phyloP scores from a whole-genome alignment of 441 rosid species.

The Bocquillonia castaneifolia region DNA sequence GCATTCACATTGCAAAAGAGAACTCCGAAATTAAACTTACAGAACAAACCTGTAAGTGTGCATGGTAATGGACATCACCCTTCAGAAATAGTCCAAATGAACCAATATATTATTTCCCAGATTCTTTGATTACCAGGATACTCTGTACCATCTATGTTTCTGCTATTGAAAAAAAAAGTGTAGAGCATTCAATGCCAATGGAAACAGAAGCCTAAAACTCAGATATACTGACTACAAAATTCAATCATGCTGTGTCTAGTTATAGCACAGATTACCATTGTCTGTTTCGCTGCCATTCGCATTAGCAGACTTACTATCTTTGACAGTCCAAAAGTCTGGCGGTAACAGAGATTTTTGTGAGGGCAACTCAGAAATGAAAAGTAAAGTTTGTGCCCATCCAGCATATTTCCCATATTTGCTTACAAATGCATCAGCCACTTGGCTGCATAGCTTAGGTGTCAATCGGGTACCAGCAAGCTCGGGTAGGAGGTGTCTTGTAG shows the following conservation, averaged over 20 bases:
- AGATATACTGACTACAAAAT: neutral
- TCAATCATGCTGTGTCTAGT: neutral
- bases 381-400: slow-evolving; percentile 93
- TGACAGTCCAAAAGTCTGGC: slow-evolving; percentile 30
- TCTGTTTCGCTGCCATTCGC: slow-evolving; percentile 20
- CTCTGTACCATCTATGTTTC: neutral
- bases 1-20: neutral
- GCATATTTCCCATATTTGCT: slow-evolving; percentile 82
- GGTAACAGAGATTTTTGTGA: slow-evolving; percentile 67
- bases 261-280: slow-evolving; percentile 16
- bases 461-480: slow-evolving; percentile 76
- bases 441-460: slow-evolving; percentile 55
- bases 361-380: slow-evolving; percentile 85
- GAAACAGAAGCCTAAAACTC: neutral
- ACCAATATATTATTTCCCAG: slow-evolving; percentile 4
- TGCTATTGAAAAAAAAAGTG: neutral
- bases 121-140: slow-evolving; percentile 3
- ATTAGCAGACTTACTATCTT: slow-evolving; percentile 31
- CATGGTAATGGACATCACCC: neutral
- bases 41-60: slow-evolving; percentile 14
- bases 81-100: slow-evolving; percentile 1
- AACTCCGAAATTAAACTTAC: too few species aligned
- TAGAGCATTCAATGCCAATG: neutral
- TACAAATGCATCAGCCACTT: slow-evolving; percentile 87
- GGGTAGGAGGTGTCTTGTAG: slow-evolving; percentile 68